Evolutionary conservation across 2,329 filamentous ascomycete species (phyloP).

Genomic region (Zymoseptoria crescenta): DNA sequence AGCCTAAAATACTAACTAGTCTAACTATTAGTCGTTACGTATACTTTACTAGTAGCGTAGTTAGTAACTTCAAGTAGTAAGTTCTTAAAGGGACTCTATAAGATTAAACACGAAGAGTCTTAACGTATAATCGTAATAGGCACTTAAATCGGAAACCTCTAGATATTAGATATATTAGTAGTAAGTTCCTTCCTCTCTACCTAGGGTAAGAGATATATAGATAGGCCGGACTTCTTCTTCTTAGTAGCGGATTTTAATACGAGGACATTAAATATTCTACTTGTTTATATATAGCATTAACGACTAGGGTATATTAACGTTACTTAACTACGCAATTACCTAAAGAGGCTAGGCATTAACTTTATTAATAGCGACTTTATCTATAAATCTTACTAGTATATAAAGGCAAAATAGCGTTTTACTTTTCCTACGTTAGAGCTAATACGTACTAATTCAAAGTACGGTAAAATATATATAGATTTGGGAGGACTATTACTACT

Average conservation of each 20-base stretch:
- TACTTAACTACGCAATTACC: not conserved
- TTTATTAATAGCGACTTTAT: constrained; percentile 1
- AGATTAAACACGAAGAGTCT: not conserved
- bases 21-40: not conserved
- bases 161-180: not conserved
- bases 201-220: too few relatives aligned
- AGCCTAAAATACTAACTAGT: not conserved
- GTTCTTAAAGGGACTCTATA: not conserved
- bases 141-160: not conserved
- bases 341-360: not conserved
- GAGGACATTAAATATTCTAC: too few relatives aligned
- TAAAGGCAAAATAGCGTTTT: not conserved
- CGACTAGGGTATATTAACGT: not conserved
- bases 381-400: not conserved
- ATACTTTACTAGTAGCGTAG: not conserved
- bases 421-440: not conserved
- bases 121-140: not conserved
- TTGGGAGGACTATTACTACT: not conserved
- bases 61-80: not conserved
- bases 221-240: too few relatives aligned
- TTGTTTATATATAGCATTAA: too few relatives aligned
- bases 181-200: too few relatives aligned
- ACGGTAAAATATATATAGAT: not conserved
- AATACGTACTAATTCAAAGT: not conserved
- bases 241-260: too few relatives aligned